Evolutionary conservation across 768 basidiomycete species (phyloP).

Genomic region (Imleria badia): DNA sequence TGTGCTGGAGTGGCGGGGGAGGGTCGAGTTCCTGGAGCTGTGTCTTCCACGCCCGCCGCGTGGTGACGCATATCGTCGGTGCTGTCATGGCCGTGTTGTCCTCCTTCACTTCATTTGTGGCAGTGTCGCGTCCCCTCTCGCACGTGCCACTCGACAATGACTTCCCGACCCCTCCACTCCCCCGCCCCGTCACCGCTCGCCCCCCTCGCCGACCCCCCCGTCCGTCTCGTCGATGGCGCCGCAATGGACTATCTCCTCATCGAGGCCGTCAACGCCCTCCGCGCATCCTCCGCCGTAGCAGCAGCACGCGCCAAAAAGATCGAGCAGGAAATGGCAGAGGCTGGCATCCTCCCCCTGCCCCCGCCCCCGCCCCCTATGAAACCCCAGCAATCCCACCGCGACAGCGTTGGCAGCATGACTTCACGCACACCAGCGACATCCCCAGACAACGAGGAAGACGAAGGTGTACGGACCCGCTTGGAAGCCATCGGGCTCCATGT

Average conservation of each 20-base stretch:
- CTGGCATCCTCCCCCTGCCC: slow-evolving; percentile 64
- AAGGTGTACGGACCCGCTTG: slow-evolving; percentile 62
- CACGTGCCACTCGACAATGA: slow-evolving; percentile 11
- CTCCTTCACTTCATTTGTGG: slow-evolving; percentile 18
- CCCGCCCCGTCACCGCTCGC: slow-evolving; percentile 34
- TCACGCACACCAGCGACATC: slow-evolving; percentile 12
- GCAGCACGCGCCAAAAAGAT: slow-evolving; percentile 61
- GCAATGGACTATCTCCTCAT: slow-evolving; percentile 87
- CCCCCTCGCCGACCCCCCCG: slow-evolving; percentile 64
- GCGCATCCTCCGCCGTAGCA: slow-evolving; percentile 72
- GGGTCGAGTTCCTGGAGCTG: slow-evolving; percentile 19
- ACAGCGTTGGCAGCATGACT: slow-evolving; percentile 35
- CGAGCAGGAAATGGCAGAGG: slow-evolving; percentile 78
- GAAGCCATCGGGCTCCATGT: slow-evolving; percentile 86
- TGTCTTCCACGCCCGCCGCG: slow-evolving; percentile 28
- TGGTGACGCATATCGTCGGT: slow-evolving; percentile 28
- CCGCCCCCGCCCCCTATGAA: slow-evolving; percentile 43
- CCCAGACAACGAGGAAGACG: slow-evolving; percentile 65
- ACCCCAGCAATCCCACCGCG: slow-evolving; percentile 27
- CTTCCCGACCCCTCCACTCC: slow-evolving; percentile 20
- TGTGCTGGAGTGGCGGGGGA: neutral
- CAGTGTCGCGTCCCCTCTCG: slow-evolving; percentile 13
- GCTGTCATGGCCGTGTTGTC: slow-evolving; percentile 11
- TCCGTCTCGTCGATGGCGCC: slow-evolving; percentile 59
- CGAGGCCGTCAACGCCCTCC: slow-evolving; percentile 72